A percentile compares a stretch with the other conserved stretches of the same genome.
phyloP scores from a whole-genome alignment of 768 basidiomycete species.

The Cystobasidium ongulense region DNA sequence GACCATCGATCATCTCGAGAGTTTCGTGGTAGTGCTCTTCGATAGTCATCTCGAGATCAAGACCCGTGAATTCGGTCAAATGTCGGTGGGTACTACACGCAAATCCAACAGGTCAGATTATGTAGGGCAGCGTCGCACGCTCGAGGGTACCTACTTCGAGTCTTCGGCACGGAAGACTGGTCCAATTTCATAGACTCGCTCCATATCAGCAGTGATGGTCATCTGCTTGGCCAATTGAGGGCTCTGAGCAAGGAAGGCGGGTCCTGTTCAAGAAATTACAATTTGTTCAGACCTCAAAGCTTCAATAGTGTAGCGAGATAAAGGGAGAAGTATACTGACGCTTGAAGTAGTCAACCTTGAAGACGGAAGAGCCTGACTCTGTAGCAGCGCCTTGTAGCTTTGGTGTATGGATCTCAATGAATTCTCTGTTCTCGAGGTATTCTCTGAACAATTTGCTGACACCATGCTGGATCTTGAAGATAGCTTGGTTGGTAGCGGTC shows the following conservation, averaged over 20 bases:
- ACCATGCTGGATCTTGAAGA: conserved; percentile 84
- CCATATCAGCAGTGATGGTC: conserved; percentile 97
- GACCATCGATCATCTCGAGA: conserved; percentile 76
- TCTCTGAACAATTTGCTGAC: conserved; percentile 81
- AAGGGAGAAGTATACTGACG: conserved; percentile 49
- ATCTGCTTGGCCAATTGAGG: conserved; percentile 98
- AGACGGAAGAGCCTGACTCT: conserved; percentile 91
- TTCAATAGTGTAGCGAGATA: background rate
- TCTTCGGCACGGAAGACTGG: conserved; percentile 94
- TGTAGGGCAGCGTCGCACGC: background rate
- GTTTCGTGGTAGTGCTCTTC: conserved; percentile 99
- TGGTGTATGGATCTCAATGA: conserved; percentile 93
- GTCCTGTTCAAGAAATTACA: conserved; percentile 51
- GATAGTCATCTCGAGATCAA: conserved; percentile 98
- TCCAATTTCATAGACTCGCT: conserved; percentile 94
- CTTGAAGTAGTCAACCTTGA: conserved; percentile 97
- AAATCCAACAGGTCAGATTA: conserved; percentile 42
- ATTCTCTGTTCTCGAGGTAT: conserved; percentile 63
- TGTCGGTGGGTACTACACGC: conserved; percentile 80
- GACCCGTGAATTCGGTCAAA: conserved; percentile 94
- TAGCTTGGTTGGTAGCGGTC: conserved; percentile 91
- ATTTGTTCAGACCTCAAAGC: background rate
- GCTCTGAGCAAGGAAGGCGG: conserved; percentile 87
- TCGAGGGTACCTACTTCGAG: conserved; percentile 50
- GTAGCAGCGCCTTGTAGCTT: conserved; percentile 96